Conservation (phyloP, 176 grass and related monocot species). For the Elaeis guineensis region DNA sequence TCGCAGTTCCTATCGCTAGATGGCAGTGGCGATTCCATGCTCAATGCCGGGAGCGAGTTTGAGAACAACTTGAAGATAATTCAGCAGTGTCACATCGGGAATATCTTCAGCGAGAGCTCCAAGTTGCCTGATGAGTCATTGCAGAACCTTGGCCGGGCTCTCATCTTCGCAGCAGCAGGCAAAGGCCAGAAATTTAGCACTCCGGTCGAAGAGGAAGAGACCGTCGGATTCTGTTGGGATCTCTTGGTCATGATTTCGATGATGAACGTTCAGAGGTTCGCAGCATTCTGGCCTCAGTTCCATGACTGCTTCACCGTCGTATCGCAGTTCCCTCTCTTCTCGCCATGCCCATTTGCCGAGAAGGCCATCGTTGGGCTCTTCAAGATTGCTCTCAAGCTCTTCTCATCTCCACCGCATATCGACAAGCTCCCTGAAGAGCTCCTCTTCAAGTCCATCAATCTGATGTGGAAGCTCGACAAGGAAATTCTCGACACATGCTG, state of each 20-base stretch:
- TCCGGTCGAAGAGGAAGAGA: constrained; percentile 76
- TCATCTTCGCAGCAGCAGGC: constrained; percentile 61
- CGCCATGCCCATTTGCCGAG: constrained; percentile 76
- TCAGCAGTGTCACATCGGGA: constrained; percentile 74
- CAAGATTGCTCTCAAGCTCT: constrained; percentile 46
- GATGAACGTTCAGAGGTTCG: constrained; percentile 56
- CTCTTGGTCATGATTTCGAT: constrained; percentile 38
- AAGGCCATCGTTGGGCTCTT: constrained; percentile 71
- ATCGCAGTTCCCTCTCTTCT: constrained; percentile 73
- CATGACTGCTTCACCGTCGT: constrained; percentile 66
- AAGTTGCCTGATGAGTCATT: constrained; percentile 76
- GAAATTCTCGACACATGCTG: constrained; percentile 80
- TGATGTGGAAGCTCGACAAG: constrained; percentile 90
- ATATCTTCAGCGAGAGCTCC: constrained; percentile 66
- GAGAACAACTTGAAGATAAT: constrained; percentile 92
- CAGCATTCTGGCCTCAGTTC: constrained; percentile 54
- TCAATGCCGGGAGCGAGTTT: constrained; percentile 60
- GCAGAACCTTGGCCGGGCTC: constrained; percentile 61
- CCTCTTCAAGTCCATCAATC: constrained; percentile 72
- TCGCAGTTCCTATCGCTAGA: constrained; percentile 86
- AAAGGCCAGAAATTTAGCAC: constrained; percentile 97
- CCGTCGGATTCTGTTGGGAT: constrained; percentile 80
- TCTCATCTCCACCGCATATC: constrained; percentile 13
- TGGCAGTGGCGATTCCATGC: constrained; percentile 37
- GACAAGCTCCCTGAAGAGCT: constrained; percentile 59